These are phyloP conservation scores for Sarocladium oryzae DNA, from an alignment of 2,329 filamentous ascomycete species.

Conservation along the genomic window DNA sequence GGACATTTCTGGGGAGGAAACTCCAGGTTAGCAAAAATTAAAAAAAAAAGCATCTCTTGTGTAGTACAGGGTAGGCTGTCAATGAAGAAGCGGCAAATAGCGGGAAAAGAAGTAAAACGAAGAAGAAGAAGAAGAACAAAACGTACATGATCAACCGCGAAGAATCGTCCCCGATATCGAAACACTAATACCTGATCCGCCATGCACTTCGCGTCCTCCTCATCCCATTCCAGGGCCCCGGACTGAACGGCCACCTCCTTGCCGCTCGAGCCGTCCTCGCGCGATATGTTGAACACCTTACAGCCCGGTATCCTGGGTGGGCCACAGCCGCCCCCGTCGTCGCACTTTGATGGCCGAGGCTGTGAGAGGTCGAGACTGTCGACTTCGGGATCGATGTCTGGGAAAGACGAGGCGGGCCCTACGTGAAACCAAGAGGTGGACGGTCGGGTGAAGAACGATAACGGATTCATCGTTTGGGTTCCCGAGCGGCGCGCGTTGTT, in stretches of 20 bases:
- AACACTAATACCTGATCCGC: slow-evolving; percentile 61
- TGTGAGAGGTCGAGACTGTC: slow-evolving; percentile 6
- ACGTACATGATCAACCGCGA: slow-evolving; percentile 62
- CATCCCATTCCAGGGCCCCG: slow-evolving; percentile 20
- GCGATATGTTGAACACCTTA: slow-evolving; percentile 49
- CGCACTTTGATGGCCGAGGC: background rate
- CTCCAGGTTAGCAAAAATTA: no score
- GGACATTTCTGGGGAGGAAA: slow-evolving; percentile 50
- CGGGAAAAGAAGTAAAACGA: background rate
- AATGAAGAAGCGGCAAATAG: slow-evolving; percentile 4
- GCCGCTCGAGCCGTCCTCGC: slow-evolving; percentile 28
- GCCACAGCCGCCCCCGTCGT: background rate
- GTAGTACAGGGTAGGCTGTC: background rate
- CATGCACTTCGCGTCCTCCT: slow-evolving; percentile 29
- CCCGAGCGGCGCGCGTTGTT: no score
- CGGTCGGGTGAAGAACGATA: background rate
- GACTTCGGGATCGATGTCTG: slow-evolving; percentile 2
- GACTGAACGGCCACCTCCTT: slow-evolving; percentile 28
- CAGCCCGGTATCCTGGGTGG: slow-evolving; percentile 43
- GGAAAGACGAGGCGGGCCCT: background rate
- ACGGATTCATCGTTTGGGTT: background rate
- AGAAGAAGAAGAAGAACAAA: no score
- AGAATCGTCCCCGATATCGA: slow-evolving; percentile 54
- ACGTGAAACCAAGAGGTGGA: background rate
- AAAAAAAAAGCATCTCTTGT: no score